Evolutionary conservation across 768 basidiomycete species (phyloP), one percentile per base, ranked within the genome.

Genomic region (Candolleomyces eurysporus): DNA sequence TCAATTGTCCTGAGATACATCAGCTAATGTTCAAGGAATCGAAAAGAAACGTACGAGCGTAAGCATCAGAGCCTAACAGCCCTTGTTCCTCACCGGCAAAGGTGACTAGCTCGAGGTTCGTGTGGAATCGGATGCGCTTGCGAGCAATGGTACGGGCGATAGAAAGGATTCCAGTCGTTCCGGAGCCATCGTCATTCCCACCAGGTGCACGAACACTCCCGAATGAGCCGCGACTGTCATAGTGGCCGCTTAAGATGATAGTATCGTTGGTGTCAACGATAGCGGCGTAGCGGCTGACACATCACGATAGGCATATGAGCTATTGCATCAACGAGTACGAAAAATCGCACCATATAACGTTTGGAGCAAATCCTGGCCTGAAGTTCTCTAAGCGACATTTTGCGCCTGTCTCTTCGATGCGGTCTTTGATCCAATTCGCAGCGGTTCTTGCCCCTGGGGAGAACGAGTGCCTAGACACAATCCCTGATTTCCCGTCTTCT

Each of bases 71-170:
- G 31, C 95, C 95, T 14, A 85, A 71, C 16, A 95, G 74, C 4
- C 95, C 95, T 69, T 97, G 95, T 67, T 97, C 95, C 70, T 97
- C 95, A 5, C 94, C 95, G 1, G 93, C 90, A 66, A 96, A 96
- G 53, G 88, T 85, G 45, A 85, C 87, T 9, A 97, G 79, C 66
- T 92, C 88, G 17, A 96, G 90, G 66, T 88, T 88, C 69, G 84
- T 84, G 51, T 83, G 79, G 78, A 96, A 95, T 53, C 75, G 81
- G 67, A 96, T 70, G 16, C 84, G 83, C 63, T 83, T 83, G 43
- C 83, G 80, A 36, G 77, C 79, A 64, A 97, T 91, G 3, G 87
- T 84, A 45, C 84, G 84, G 4, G 94, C 93, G 62, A 96, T 91
- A 4, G 84, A 84, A 17, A 97, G 79, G n/a, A 96, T 71, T 2